Percentiles rank a stretch among this genome's conserved stretches.
Evolutionary conservation across 441 rosid species (phyloP).

Genomic region (Corymbia citriodora): DNA sequence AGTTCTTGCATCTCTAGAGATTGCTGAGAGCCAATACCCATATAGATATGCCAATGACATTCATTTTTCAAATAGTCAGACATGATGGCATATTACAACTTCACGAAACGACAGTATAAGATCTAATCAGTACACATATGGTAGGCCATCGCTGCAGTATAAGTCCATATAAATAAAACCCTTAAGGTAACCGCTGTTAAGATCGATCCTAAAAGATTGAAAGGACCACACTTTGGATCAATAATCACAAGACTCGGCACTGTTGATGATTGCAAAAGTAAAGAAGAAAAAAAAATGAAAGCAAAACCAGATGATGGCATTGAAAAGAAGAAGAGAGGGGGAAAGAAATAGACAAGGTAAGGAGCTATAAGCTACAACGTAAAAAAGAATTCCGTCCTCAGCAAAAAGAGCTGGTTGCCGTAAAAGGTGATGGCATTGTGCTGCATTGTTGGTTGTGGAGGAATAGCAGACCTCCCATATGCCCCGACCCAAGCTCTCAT

Average conservation of each 20-base stretch:
- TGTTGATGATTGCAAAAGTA: too few species aligned
- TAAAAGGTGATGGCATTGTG: neutral
- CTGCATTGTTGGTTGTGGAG: neutral
- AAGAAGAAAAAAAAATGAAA: too few species aligned
- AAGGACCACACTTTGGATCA: neutral
- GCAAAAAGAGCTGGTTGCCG: too few species aligned
- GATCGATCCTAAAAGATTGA: neutral
- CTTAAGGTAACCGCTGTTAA: neutral
- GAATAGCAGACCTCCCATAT: neutral
- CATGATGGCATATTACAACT: neutral
- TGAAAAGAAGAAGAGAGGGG: neutral
- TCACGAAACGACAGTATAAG: neutral
- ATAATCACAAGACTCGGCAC: neutral
- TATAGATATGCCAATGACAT: neutral
- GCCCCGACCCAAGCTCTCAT: neutral
- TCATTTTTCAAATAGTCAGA: neutral
- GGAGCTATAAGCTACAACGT: neutral
- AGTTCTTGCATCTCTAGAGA: neutral
- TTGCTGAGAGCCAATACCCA: neutral
- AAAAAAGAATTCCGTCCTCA: neutral
- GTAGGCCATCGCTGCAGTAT: neutral
- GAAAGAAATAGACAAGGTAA: neutral
- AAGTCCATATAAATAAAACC: too few species aligned
- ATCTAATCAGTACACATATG: neutral
- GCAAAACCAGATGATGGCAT: too few species aligned